Percentiles rank a stretch among this genome's conserved stretches.
phyloP scores from a whole-genome alignment of 768 basidiomycete genomes.

The Kwoniella sp. region DNA sequence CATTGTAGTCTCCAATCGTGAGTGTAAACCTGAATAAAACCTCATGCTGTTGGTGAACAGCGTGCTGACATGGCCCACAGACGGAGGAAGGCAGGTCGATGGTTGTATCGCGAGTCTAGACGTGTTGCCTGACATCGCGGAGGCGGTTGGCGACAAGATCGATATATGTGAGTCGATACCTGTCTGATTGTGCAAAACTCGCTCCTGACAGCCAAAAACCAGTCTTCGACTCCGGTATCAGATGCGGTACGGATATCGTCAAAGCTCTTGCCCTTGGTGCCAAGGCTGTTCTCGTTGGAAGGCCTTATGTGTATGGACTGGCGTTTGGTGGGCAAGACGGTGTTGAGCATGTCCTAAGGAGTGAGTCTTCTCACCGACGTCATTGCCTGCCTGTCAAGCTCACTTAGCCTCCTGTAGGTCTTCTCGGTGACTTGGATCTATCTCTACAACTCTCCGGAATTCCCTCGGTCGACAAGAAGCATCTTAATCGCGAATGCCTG shows the following conservation, averaged over 20 bases:
- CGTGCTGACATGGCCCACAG: not conserved
- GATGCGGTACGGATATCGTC: constrained; percentile 71
- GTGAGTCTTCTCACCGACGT: not conserved
- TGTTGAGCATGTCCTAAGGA: constrained; percentile 69
- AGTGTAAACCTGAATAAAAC: not conserved
- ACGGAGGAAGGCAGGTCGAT: constrained; percentile 66
- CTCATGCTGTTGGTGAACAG: too few relatives aligned
- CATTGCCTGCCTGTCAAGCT: too few relatives aligned
- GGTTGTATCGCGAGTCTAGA: constrained; percentile 73
- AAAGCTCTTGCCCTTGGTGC: constrained; percentile 82
- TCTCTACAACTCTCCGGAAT: not conserved
- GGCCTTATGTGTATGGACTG: constrained; percentile 66
- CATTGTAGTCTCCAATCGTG: constrained; percentile 74
- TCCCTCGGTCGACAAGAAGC: not conserved
- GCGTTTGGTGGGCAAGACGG: constrained; percentile 71
- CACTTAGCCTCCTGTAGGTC: not conserved
- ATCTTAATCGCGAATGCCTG: not conserved
- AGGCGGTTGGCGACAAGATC: constrained; percentile 25
- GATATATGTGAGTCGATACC: not conserved
- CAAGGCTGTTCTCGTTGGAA: constrained; percentile 68
- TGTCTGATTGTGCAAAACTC: too few relatives aligned
- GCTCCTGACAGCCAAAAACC: too few relatives aligned
- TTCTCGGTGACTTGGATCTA: constrained; percentile 5
- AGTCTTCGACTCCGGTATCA: constrained; percentile 71
- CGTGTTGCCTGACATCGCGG: constrained; percentile 69